Base-by-base conservation (phyloP, 2,329 filamentous ascomycete species). In the Periglandula ipomoeae region DNA sequence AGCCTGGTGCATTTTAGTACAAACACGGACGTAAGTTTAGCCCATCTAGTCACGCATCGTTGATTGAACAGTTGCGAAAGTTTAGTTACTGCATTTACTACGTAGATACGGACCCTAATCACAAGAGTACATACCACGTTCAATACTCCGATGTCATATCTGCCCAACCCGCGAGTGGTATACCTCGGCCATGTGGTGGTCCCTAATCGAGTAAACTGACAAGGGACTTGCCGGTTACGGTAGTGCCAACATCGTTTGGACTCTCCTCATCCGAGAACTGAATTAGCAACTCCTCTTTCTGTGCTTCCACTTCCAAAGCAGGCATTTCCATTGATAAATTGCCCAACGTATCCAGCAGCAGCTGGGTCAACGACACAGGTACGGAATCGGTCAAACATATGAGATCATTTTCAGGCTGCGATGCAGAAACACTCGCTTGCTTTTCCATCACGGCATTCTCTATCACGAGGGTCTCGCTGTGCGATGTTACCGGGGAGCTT, bases 201-300 rank as follows among this genome's bases (percentile, higher is more conserved):
- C 6, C 20, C 44, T 19, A 48, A n/a, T 32, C 46, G 20, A 48
- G 40, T 22, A 48, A 42, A 8, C 44, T 39, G 22, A 30, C 19
- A 3, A 26, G 23, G 17, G 39, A 5, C 40, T 41, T n/a, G 22
- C 23, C 30, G 27, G 27, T 26, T 5, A 35, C 22, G 15, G 27
- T 4, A 19, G n/a, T 15, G 17, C 17, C 34, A 27, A 7, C 17
- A 19, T 6, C 26, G 23, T 17, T 20, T 24, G 9, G 20, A 23
- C 20, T 24, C 27, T 49, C 47, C 24, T 40, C 47, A 22, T 45
- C 47, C 24, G 47, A 45, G 15, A 49, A 49, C 8, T 45, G 41
- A 10, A 49, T 44, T 19, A 49, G 27, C 17, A 35, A 19, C 4
- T 48, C 47, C 2, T 38, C 17, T 11, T 37, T 17, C 3, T 11